A percentile compares a stretch with the other conserved stretches of the same genome.
Conservation (phyloP, 202 grass and related monocot genomes). For the Schoenoplectus tabernaemontani region DNA sequence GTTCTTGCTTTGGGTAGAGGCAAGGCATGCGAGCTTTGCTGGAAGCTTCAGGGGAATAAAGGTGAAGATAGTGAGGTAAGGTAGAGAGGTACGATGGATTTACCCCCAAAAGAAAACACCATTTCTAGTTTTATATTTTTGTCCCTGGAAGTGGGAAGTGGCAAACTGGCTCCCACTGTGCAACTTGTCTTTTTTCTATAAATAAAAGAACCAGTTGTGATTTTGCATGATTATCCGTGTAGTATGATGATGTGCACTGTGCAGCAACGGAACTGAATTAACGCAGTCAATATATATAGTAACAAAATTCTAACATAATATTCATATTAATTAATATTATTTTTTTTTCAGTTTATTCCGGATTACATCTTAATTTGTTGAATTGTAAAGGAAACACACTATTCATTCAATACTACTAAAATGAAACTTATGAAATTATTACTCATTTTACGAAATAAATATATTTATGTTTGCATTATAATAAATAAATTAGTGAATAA, state of each 20-base stretch:
- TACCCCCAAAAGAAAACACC: neutral
- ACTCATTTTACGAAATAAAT: neutral
- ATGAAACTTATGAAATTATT: neutral
- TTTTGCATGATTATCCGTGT: neutral
- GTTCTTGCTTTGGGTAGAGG: neutral
- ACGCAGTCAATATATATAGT: neutral
- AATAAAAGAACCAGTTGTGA: neutral
- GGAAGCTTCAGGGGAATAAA: constrained; percentile 18
- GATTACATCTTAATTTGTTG: neutral
- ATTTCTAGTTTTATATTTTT: neutral
- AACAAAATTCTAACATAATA: neutral
- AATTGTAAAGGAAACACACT: neutral
- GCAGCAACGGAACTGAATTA: too few species aligned
- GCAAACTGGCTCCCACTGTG: neutral
- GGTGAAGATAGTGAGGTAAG: neutral
- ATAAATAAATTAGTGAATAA: neutral
- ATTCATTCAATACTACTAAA: neutral
- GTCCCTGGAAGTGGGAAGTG: constrained; percentile 25
- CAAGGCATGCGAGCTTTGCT: neutral
- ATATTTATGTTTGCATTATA: neutral
- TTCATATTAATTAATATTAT: too few species aligned
- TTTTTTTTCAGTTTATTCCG: neutral
- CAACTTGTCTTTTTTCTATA: neutral
- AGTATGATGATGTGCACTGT: too few species aligned
- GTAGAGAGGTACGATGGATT: neutral